Base-by-base conservation (phyloP, 176 grass and related monocot species). In the Chloris gayana region DNA sequence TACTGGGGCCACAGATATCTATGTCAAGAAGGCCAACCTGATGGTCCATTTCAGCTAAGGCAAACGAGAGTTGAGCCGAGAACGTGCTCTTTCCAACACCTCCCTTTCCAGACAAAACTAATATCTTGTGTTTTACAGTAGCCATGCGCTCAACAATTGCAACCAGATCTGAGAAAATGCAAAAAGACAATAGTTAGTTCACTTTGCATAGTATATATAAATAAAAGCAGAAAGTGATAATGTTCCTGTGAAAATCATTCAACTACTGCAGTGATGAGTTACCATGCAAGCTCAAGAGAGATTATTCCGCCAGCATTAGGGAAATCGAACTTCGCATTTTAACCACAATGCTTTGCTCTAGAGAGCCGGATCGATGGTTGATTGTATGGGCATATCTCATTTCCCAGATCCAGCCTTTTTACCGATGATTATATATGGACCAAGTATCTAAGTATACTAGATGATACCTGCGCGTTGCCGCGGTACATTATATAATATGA, bases 31-130 rank as follows among this genome's bases (percentile, higher is more conserved):
- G 69, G 67, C 92, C 92, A 59, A 91, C 92, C 80, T 94, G 88
- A 67, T 49, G 74, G 46, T 94, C 86, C 35, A 88, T 76, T 11
- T 88, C 88, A 42, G 92, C 88, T 53, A 94, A 73, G 4, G 92
- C 79, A 86, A 94, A 94, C 0, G 92, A 91, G 26, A 94, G 83
- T 31, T 94, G 92, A 17, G 88, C 92, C 6, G 92, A 91, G 80
- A 94, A 94, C 2, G 92, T 94, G 60, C 92, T 94, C 61, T 94
- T 94, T 30, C 92, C 88, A 54, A 94, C 86, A 34, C 92, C 92
- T 69, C 92, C 92, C 76, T 94, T 94, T 12, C 92, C 92, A 30
- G 92, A 94, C 67, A 94, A 49, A 72, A 94, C 80, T 56, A 94
- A 47, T 42, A 98, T 91, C 64, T 94, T 98, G 75, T 90, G 95